A percentile compares a stretch with the other conserved stretches of the same genome.
Conservation (phyloP, 345 rosid genomes). For the Leavenworthia alabamica region DNA sequence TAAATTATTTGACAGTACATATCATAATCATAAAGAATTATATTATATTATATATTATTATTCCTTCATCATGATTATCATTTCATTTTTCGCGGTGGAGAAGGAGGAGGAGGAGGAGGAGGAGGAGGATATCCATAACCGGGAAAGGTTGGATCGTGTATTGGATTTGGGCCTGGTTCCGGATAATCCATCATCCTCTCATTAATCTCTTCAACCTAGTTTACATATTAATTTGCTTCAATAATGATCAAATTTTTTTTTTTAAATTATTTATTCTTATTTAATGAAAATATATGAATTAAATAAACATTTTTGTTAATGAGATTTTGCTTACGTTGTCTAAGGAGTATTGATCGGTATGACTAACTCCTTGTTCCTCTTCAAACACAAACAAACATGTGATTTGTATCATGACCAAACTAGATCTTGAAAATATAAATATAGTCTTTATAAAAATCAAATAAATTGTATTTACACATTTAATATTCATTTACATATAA, state of each 20-base stretch:
- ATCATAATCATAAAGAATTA: too few species aligned
- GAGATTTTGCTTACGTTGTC: neutral
- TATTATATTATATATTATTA: too few species aligned
- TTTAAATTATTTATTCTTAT: too few species aligned
- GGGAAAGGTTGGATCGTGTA: conserved; percentile 13
- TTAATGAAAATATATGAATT: neutral
- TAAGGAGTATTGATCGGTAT: neutral
- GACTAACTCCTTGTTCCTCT: neutral
- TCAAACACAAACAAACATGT: neutral
- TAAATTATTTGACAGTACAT: too few species aligned
- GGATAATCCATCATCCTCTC: neutral
- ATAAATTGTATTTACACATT: neutral
- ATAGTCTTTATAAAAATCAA: neutral
- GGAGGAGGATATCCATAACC: too few species aligned
- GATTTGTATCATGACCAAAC: neutral
- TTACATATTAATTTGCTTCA: too few species aligned
- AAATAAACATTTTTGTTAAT: neutral
- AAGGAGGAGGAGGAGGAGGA: too few species aligned
- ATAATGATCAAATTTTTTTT: neutral
- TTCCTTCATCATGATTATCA: too few species aligned
- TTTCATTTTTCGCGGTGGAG: too few species aligned
- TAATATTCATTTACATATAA: neutral
- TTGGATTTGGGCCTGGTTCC: neutral
- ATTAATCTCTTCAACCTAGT: neutral
- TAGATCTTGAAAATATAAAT: neutral